Percentiles rank a stretch among this genome's conserved stretches.
Evolutionary conservation across 768 basidiomycete species (phyloP).

Genomic region (Panaeolus cyanescens): DNA sequence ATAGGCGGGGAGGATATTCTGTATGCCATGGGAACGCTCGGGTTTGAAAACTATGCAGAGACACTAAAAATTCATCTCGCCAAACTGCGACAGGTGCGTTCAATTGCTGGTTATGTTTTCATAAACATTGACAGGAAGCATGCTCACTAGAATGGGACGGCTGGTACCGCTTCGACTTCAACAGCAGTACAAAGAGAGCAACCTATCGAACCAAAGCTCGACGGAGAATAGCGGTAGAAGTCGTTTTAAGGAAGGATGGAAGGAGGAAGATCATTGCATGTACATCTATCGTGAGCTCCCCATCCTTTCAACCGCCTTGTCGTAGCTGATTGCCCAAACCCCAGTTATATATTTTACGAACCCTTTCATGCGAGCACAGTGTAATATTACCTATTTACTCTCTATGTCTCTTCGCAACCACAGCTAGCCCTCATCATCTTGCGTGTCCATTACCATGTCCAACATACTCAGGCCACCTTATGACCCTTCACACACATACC

Average conservation of each 20-base stretch:
- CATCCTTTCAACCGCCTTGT: neutral
- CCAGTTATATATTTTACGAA: neutral
- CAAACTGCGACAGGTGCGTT: constrained; percentile 77
- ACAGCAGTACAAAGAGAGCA: constrained; percentile 22
- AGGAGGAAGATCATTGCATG: constrained; percentile 3
- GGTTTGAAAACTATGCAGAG: constrained; percentile 94
- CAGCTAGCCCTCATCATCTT: neutral
- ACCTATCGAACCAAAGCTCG: constrained; percentile 30
- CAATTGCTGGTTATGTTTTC: neutral
- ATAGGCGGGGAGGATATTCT: constrained; percentile 97
- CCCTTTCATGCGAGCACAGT: neutral
- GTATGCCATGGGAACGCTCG: constrained; percentile 89
- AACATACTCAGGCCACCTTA: neutral
- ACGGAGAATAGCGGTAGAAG: constrained; percentile 22
- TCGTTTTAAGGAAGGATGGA: neutral
- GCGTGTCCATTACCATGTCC: neutral
- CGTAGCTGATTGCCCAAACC: neutral
- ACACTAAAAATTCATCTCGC: constrained; percentile 91
- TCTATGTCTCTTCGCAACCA: neutral
- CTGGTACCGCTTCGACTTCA: constrained; percentile 10
- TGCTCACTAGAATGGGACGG: constrained; percentile 13
- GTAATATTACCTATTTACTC: neutral
- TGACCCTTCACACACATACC: neutral
- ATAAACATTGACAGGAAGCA: neutral
- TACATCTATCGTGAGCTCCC: constrained; percentile 8